Percentiles rank a stretch among this genome's conserved stretches.
Conservation (phyloP, 805 yeast genomes). For the Nakazawaea wyomingensis region DNA sequence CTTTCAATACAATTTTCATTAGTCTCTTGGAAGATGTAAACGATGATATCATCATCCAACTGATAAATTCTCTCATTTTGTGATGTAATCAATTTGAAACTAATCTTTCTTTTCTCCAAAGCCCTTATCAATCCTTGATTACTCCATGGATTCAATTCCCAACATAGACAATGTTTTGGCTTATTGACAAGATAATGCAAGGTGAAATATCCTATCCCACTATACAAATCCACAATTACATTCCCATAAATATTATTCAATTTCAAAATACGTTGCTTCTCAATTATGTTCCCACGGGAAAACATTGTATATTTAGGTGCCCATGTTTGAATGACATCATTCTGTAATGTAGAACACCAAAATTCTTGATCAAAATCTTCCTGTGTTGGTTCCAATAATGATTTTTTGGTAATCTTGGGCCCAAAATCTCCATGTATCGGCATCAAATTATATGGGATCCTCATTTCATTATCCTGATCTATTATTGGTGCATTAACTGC, state of each 20-base stretch:
- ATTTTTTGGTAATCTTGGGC: conserved; percentile 26
- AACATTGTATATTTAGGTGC: conserved; percentile 85
- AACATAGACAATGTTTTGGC: conserved; percentile 55
- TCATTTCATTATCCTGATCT: conserved; percentile 21
- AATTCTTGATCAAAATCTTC: conserved; percentile 48
- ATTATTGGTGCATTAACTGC: conserved; percentile 70
- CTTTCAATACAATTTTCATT: conserved; percentile 49
- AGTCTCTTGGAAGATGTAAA: conserved; percentile 58
- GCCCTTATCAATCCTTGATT: conserved; percentile 65
- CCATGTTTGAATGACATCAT: conserved; percentile 77
- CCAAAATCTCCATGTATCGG: conserved; percentile 70
- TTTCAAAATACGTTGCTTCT: conserved; percentile 58
- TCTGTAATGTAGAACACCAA: conserved; percentile 70
- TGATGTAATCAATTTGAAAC: conserved; percentile 28
- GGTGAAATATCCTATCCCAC: conserved; percentile 85
- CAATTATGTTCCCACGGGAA: conserved; percentile 80
- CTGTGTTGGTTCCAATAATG: conserved; percentile 31
- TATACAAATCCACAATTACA: conserved; percentile 64
- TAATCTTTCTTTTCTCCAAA: conserved; percentile 38
- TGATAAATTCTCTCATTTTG: conserved; percentile 17
- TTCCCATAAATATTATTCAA: conserved; percentile 32
- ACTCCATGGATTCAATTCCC: conserved; percentile 88
- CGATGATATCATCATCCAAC: conserved; percentile 22
- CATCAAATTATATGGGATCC: conserved; percentile 58
- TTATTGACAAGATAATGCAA: conserved; percentile 55